A percentile compares a stretch with the other conserved stretches of the same genome.
Evolutionary conservation across 2,329 filamentous ascomycete genomes (phyloP).

Genomic region (Davidsoniella neocaledoniae): DNA sequence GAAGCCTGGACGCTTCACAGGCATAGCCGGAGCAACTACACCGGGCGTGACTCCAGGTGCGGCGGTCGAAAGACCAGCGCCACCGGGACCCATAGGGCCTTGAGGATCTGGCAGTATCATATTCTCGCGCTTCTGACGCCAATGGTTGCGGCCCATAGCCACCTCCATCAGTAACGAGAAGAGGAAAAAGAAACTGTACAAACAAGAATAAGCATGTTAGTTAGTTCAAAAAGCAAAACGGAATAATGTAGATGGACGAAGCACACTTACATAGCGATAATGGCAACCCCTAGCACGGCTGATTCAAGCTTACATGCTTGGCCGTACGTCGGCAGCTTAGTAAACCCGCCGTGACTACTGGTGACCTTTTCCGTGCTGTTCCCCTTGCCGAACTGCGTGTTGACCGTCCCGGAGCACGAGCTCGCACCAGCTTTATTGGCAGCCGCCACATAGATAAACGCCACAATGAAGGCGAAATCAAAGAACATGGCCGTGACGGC

Average conservation of each 20-base stretch:
- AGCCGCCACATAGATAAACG: slow-evolving; percentile 67
- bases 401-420: slow-evolving; percentile 42
- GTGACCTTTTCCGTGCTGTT: slow-evolving; percentile 19
- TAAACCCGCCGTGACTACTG: slow-evolving; percentile 25
- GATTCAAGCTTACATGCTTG: slow-evolving; percentile 59
- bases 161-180: slow-evolving; percentile 54
- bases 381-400: slow-evolving; percentile 51
- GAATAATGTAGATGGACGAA: background rate
- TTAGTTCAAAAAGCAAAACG: background rate
- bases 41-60: background rate
- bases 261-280: slow-evolving; percentile 50
- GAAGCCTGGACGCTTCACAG: slow-evolving; percentile 18
- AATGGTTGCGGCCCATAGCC: slow-evolving; percentile 51
- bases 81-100: slow-evolving; percentile 8
- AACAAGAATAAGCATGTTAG: background rate
- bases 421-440: slow-evolving; percentile 53
- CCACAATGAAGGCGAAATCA: slow-evolving; percentile 58
- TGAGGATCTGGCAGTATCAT: slow-evolving; percentile 32
- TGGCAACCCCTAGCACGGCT: slow-evolving; percentile 59
- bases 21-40: slow-evolving; percentile 15
- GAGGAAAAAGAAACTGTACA: slow-evolving; percentile 51
- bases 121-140: slow-evolving; percentile 46
- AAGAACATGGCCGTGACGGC: slow-evolving; percentile 58
- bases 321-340: slow-evolving; percentile 28
- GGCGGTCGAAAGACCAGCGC: background rate